Percentiles rank a stretch among this genome's conserved stretches.
Conservation (phyloP, 2,329 filamentous ascomycete genomes). For the Diaporthe humulicola region DNA sequence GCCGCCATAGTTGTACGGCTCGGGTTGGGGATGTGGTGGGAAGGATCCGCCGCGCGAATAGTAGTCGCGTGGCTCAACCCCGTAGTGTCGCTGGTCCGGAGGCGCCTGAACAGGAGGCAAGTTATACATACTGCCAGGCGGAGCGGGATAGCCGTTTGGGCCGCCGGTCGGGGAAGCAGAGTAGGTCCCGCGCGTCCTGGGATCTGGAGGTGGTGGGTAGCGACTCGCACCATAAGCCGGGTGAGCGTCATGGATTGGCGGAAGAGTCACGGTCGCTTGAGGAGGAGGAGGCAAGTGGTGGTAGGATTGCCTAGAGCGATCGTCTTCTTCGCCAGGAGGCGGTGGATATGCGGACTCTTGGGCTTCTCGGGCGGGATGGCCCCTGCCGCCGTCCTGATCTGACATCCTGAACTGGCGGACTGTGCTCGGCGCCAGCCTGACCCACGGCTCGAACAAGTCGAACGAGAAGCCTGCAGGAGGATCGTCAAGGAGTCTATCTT, state of each 20-base stretch:
- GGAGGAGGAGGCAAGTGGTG: slow-evolving; percentile 52
- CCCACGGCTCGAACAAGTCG: slow-evolving; percentile 14
- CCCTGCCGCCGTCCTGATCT: slow-evolving; percentile 52
- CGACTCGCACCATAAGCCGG: slow-evolving; percentile 49
- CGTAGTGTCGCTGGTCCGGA: slow-evolving; percentile 38
- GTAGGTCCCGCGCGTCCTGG: slow-evolving; percentile 38
- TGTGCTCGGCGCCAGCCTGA: slow-evolving; percentile 47
- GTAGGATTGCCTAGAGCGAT: slow-evolving; percentile 49
- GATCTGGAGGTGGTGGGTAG: slow-evolving; percentile 57
- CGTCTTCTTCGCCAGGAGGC: slow-evolving; percentile 58
- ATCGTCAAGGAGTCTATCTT: neutral
- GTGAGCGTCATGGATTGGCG: slow-evolving; percentile 63
- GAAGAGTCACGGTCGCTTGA: slow-evolving; percentile 62
- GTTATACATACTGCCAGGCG: slow-evolving; percentile 42
- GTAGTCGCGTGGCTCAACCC: slow-evolving; percentile 42
- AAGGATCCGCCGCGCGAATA: slow-evolving; percentile 37
- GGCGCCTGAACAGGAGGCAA: slow-evolving; percentile 43
- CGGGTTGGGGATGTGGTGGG: slow-evolving; percentile 33
- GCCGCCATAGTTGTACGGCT: slow-evolving; percentile 43
- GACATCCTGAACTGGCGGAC: slow-evolving; percentile 51
- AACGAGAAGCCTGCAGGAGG: slow-evolving; percentile 6
- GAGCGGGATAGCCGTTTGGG: slow-evolving; percentile 41
- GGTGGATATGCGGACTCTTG: slow-evolving; percentile 59
- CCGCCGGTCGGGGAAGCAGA: slow-evolving; percentile 44
- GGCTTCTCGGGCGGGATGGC: slow-evolving; percentile 51